Base-by-base conservation (phyloP, 176 grass and related monocot species). In the Urochloa ruziziensis region DNA sequence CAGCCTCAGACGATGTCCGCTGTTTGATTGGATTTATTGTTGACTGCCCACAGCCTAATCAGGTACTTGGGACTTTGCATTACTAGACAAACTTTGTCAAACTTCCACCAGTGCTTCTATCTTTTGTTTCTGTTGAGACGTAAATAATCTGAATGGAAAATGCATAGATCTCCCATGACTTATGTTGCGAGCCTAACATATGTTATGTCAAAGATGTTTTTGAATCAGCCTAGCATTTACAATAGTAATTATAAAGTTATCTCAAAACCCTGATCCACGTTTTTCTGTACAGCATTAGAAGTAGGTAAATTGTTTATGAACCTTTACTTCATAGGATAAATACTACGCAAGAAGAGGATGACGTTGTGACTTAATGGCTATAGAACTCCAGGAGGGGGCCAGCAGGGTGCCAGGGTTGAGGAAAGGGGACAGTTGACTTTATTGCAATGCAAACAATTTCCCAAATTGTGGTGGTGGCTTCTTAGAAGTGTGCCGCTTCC, bases 1-100 rank as follows among this genome's bases (percentile, higher is more conserved):
- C 87, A 7, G 91, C 85, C 58, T 79, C 85, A 69, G 89, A 90
- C 74, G 96, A 98, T 90, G 84, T 98, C 33, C 87, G 87, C 53
- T 92, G 87, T 84, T 93, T 98, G 82, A 93, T 98, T 76, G 91
- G 96, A 75, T 98, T 98, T 90, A 43, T 98, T 84, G 84, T 95
- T 74, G 96, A 98, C 62, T 98, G 96, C 62, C 96, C 91, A 80
- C 96, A 98, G 60, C 93, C 93, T 86, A 98, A 95, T 90, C 96
- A 98, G 96, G 96, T 98, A 89, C 64, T 58, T 89, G 51, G 28
- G 56, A 39, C 62, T 62, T 67, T 13, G 44, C 33, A 65, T 82
- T 85, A 74, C 73, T 85, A 53, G 24, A 62, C 36, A 73, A 71
- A 54, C 65, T 80, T 67, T 77, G 30, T 62, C 1, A 66, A 65